Percentiles rank a stretch among this genome's conserved stretches.
Evolutionary conservation across 441 rosid species (phyloP).

Genomic region (Populus tomentosa): DNA sequence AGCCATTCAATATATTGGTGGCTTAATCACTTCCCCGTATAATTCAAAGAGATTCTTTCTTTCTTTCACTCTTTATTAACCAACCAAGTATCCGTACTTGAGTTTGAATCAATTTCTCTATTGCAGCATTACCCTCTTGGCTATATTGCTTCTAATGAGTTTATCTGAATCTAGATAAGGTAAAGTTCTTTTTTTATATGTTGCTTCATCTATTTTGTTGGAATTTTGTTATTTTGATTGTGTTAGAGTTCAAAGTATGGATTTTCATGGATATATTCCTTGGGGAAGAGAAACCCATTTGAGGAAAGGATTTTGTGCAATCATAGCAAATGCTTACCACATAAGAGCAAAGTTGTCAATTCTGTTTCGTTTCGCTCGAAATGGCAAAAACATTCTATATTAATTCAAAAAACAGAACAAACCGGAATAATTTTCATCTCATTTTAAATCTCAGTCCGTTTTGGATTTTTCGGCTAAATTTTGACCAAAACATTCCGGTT

Average conservation of each 20-base stretch:
- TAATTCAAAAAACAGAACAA: too few species aligned
- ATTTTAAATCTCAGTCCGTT: too few species aligned
- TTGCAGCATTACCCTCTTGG: not conserved
- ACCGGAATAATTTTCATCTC: too few species aligned
- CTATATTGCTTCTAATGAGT: not conserved
- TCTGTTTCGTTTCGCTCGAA: too few species aligned
- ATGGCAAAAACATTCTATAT: too few species aligned
- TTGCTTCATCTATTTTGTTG: not conserved
- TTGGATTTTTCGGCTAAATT: too few species aligned
- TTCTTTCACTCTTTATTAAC: not conserved
- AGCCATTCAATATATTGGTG: slow-evolving; percentile 3
- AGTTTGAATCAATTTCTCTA: not conserved
- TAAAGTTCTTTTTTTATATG: not conserved
- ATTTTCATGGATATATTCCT: not conserved
- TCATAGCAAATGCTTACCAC: slow-evolving; percentile 86
- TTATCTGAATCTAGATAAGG: not conserved
- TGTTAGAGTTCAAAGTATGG: not conserved
- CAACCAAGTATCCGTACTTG: not conserved
- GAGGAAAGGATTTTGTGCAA: slow-evolving; percentile 90
- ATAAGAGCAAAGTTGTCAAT: slow-evolving; percentile 50
- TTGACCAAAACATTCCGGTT: too few species aligned
- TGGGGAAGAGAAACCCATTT: not conserved
- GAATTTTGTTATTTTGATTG: not conserved
- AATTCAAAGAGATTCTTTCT: not conserved
- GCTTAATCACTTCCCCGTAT: not conserved